Conservation (phyloP, 768 basidiomycete species). For the Clavulina sp. region DNA sequence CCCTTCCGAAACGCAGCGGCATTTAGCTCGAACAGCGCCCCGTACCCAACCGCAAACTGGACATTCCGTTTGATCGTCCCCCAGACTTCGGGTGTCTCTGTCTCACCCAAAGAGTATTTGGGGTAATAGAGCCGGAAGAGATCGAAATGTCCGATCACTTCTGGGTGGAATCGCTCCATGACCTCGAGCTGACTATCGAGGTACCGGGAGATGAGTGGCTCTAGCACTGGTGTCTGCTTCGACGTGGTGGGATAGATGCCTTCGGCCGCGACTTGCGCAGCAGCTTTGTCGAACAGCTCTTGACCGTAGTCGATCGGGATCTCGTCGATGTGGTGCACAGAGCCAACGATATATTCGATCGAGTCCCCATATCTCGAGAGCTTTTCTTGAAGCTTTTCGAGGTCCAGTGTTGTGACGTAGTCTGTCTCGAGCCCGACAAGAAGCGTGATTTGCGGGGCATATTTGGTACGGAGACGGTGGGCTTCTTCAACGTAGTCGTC, state of each 20-base stretch:
- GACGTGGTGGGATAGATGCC: too few species aligned
- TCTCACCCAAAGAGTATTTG: slow-evolving; percentile 26
- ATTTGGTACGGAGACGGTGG: slow-evolving; percentile 45
- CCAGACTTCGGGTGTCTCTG: slow-evolving; percentile 42
- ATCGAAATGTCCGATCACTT: slow-evolving; percentile 87
- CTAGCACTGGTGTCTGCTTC: slow-evolving; percentile 13
- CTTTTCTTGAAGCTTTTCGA: slow-evolving; percentile 36
- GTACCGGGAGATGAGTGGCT: slow-evolving; percentile 30
- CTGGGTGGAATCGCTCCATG: slow-evolving; percentile 54
- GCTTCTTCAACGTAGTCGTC: slow-evolving; percentile 61
- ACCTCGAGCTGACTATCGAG: slow-evolving; percentile 74
- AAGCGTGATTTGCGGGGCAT: slow-evolving; percentile 45
- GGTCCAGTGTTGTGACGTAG: slow-evolving; percentile 52
- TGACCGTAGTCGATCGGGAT: slow-evolving; percentile 88
- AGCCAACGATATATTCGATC: slow-evolving; percentile 84
- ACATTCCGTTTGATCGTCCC: slow-evolving; percentile 60
- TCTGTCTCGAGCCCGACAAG: slow-evolving; percentile 91
- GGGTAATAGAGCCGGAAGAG: slow-evolving; percentile 79
- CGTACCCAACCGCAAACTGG: slow-evolving; percentile 51
- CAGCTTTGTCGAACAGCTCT: slow-evolving; percentile 43
- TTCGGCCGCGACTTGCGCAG: slow-evolving; percentile 18
- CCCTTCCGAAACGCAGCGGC: slow-evolving; percentile 85
- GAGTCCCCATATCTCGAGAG: slow-evolving; percentile 29
- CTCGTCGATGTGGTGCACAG: slow-evolving; percentile 75
- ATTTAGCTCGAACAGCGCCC: slow-evolving; percentile 85